Evolutionary conservation across 805 yeast species (phyloP), one percentile per base, ranked within the genome.

Genomic region (Cyberlindnera mrakii): DNA sequence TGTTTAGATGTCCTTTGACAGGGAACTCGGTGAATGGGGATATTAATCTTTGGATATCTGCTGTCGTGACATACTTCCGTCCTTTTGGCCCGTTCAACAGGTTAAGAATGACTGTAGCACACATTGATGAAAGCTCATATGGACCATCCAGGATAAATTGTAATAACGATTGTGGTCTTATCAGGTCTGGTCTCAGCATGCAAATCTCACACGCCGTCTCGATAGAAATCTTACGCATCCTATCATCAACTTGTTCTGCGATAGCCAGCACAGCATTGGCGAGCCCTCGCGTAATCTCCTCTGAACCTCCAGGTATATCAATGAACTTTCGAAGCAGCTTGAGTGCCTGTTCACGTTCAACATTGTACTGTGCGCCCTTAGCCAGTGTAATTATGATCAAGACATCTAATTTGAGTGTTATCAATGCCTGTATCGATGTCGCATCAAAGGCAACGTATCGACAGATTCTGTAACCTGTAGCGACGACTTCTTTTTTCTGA

Each of bases 301-400:
- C 60, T 6, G 70, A 63, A 2, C 88, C 91, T 57, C 58, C 65
- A 2, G 70, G 71, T 3, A 78, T 65, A 33, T 73, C 80, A 3
- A 85, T 53, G 44, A 85, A 77, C 29, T 72, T 67, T 25, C 96
- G 69, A 0, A 88, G 64, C 20, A 88, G 65, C 53, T 82, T 84
- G 29, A 91, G 55, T 0, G 95, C 93, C 54, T 89, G 88, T 37
- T 79, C 82, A 46, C 89, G 74, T 54, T 90, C 96, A 3, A 78
- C 61, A 19, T 77, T 72, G 44, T 56, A 62, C 3, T 77, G 60
- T 31, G 71, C 65, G 18, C 79, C 82, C 40, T 78, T 78, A 1
- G 85, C 71, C 30, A 91, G 63, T 0, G 95, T 72, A 14, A 78
- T 68, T 2, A 85, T 75, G 6, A 88, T 59, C 47, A 82, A 77